phyloP scores from a whole-genome alignment of 2,329 filamentous ascomycete species.

The Pseudocercospora eumusae region DNA sequence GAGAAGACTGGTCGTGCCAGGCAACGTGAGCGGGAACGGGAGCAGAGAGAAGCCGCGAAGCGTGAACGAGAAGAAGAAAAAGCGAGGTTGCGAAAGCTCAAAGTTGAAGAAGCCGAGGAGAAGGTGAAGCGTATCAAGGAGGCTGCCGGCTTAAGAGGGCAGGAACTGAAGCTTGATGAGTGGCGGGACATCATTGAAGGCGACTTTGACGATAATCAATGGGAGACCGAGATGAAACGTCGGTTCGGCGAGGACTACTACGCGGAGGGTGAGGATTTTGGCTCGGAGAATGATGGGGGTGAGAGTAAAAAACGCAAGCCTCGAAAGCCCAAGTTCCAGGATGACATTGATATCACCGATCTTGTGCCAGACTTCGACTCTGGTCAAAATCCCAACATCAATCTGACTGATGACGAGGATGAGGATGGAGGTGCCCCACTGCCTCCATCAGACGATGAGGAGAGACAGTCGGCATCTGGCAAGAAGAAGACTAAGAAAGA shows the following conservation, averaged over 20 bases:
- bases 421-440: constrained; percentile 38
- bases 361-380: constrained; percentile 84
- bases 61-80: constrained; percentile 74
- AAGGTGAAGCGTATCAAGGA: constrained; percentile 87
- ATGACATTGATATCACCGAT: constrained; percentile 96
- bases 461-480: constrained; percentile 20
- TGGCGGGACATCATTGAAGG: constrained; percentile 84
- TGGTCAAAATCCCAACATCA: constrained; percentile 53
- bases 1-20: constrained; percentile 80
- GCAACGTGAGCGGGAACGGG: constrained; percentile 73
- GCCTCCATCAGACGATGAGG: constrained; percentile 12
- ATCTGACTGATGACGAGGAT: constrained; percentile 58
- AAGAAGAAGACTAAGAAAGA: constrained; percentile 46
- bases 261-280: constrained; percentile 62
- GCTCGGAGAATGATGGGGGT: constrained; percentile 44
- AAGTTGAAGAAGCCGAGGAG: constrained; percentile 84
- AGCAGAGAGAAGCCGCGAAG: constrained; percentile 77
- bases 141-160: constrained; percentile 75
- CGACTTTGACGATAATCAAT: constrained; percentile 83
- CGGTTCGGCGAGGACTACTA: constrained; percentile 93
- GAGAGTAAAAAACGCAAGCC: constrained; percentile 58
- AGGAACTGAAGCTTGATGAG: constrained; percentile 69
- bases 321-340: constrained; percentile 90
- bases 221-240: constrained; percentile 87
- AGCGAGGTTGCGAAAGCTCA: constrained; percentile 79